Conservation (phyloP, 129 eudicot genomes). For the Flaveria sonorensis region DNA sequence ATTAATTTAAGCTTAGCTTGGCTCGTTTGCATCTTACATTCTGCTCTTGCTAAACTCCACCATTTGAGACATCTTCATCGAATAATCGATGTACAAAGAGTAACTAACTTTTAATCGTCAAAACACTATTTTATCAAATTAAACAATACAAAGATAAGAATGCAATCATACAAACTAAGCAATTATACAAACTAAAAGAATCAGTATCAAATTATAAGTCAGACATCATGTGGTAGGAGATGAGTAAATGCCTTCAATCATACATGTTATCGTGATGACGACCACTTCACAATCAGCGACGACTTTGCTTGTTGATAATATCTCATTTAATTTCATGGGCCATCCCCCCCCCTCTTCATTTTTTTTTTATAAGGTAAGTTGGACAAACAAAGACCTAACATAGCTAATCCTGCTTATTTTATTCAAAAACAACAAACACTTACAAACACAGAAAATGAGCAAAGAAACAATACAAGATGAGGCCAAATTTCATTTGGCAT, state of each 20-base stretch:
- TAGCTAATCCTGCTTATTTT: background rate
- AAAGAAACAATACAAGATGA: slow-evolving; percentile 5
- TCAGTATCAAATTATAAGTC: background rate
- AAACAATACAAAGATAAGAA: background rate
- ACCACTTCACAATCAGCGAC: background rate
- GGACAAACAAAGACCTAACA: background rate
- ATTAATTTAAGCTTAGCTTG: too few species aligned
- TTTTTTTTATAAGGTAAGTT: background rate
- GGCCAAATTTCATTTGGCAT: background rate
- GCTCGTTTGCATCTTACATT: too few species aligned
- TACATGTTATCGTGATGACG: background rate
- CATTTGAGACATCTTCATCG: too few species aligned
- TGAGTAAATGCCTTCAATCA: background rate
- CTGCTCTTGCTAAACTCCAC: background rate
- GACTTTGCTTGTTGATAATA: background rate
- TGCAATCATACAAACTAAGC: background rate
- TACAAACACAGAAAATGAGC: background rate
- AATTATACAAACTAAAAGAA: too few species aligned
- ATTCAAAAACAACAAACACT: background rate
- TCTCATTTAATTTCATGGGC: background rate
- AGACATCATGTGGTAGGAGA: background rate
- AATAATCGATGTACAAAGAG: too few species aligned
- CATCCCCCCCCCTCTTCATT: background rate
- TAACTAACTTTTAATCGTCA: too few species aligned
- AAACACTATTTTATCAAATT: background rate